These are phyloP conservation scores for Melaleuca quinquenervia DNA, from an alignment of 345 rosid species.

Conservation along the genomic window DNA sequence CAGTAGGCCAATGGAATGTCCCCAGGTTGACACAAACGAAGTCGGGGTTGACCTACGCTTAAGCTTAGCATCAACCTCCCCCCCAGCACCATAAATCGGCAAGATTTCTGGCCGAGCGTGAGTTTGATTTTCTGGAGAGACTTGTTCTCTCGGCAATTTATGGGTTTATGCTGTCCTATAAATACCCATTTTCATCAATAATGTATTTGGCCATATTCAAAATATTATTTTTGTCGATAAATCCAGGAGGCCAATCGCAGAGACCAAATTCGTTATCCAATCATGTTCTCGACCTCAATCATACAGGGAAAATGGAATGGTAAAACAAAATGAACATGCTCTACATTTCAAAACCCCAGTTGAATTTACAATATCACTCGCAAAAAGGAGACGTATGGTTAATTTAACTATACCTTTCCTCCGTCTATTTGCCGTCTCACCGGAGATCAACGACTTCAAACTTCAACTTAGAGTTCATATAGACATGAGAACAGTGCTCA, in stretches of 20 bases:
- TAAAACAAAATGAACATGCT: neutral
- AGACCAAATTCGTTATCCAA: neutral
- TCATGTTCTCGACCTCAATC: neutral
- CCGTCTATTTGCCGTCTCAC: slow-evolving; percentile 3
- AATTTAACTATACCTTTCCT: neutral
- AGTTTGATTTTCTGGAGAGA: neutral
- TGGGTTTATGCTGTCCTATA: neutral
- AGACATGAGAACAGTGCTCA: slow-evolving; percentile 93
- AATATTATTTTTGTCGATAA: neutral
- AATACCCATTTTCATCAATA: neutral
- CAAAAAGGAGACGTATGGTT: neutral
- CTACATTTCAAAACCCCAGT: neutral
- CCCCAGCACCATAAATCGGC: neutral
- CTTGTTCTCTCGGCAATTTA: neutral
- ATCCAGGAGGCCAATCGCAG: neutral
- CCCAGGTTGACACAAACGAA: neutral
- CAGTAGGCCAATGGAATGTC: neutral
- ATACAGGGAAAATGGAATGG: neutral
- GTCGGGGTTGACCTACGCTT: neutral
- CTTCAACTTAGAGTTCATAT: slow-evolving; percentile 53
- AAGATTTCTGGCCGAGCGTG: neutral
- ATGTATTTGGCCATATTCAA: neutral
- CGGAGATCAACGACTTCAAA: slow-evolving; percentile 90
- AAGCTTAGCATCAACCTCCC: neutral
- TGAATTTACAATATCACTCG: neutral